Evolutionary conservation across 495 filamentous ascomycete species (phyloP).

Genomic region (Pyrenula aspistea): DNA sequence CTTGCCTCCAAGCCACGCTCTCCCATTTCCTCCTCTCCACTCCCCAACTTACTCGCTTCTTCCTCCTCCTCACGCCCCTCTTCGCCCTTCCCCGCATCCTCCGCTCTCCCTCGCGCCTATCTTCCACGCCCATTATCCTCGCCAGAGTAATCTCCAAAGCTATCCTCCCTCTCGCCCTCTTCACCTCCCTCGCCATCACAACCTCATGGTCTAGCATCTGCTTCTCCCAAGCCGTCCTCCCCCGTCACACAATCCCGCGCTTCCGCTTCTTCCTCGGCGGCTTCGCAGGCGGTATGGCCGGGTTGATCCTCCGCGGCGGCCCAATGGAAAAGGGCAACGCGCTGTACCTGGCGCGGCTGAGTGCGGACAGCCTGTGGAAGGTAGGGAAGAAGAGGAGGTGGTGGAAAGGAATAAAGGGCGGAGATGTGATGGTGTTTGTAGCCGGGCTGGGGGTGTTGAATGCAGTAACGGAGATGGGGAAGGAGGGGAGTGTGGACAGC

Average conservation of each 20-base stretch:
- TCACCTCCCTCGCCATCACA: constrained; percentile 65
- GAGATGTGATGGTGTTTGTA: constrained; percentile 76
- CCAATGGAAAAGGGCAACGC: constrained; percentile 28
- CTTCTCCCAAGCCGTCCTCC: constrained; percentile 68
- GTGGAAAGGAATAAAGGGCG: constrained; percentile 69
- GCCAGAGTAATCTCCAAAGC: constrained; percentile 25
- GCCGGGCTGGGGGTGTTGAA: not conserved
- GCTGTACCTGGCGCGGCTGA: constrained; percentile 58
- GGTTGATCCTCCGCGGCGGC: not conserved
- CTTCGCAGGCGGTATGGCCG: constrained; percentile 56
- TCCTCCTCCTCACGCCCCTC: constrained; percentile 57
- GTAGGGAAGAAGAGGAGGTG: constrained; percentile 73
- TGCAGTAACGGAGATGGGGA: not conserved
- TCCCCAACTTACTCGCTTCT: constrained; percentile 62
- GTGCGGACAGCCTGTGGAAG: constrained; percentile 78
- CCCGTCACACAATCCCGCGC: constrained; percentile 60
- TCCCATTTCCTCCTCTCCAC: constrained; percentile 73
- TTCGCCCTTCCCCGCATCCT: constrained; percentile 56
- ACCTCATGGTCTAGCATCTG: constrained; percentile 82
- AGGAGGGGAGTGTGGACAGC: not conserved
- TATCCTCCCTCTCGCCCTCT: constrained; percentile 58
- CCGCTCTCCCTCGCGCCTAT: constrained; percentile 50
- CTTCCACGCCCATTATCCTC: constrained; percentile 50
- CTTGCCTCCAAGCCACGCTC: constrained; percentile 73
- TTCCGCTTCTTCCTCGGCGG: constrained; percentile 83